Evolutionary conservation across 2,329 filamentous ascomycete genomes (phyloP).

Genomic region (Plectosphaerella plurivora): DNA sequence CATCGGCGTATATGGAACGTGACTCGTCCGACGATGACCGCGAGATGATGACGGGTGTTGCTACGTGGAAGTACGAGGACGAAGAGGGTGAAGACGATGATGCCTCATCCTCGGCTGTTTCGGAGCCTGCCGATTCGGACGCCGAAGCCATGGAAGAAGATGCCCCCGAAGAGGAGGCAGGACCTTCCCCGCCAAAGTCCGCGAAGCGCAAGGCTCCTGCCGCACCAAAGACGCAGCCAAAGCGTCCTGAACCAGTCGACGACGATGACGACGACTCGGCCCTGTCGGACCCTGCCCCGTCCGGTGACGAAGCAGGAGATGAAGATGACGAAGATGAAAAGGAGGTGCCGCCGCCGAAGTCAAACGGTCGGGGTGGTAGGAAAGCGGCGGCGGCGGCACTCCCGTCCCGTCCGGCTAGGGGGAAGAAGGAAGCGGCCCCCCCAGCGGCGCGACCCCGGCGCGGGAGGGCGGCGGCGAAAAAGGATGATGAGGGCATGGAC

Average conservation of each 20-base stretch:
- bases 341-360: slow-evolving; percentile 9
- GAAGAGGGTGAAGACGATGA: slow-evolving; percentile 11
- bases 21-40: slow-evolving; percentile 55
- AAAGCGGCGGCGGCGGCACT: slow-evolving; percentile 6
- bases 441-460: neutral
- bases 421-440: slow-evolving; percentile 8
- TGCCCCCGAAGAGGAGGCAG: slow-evolving; percentile 9
- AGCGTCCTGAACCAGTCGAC: slow-evolving; percentile 16
- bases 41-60: slow-evolving; percentile 58
- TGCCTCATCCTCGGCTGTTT: slow-evolving; percentile 8
- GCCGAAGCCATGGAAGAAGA: slow-evolving; percentile 6
- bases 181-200: slow-evolving; percentile 9
- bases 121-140: slow-evolving; percentile 2
- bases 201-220: slow-evolving; percentile 17
- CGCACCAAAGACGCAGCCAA: slow-evolving; percentile 13
- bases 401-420: slow-evolving; percentile 9
- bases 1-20: slow-evolving; percentile 49
- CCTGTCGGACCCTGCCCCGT: slow-evolving; percentile 1
- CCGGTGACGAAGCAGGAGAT: slow-evolving; percentile 10
- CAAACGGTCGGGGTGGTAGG: slow-evolving; percentile 10
- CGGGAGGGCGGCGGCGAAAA: neutral
- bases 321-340: slow-evolving; percentile 11
- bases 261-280: slow-evolving; percentile 13
- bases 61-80: slow-evolving; percentile 50
- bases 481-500: neutral